Base-by-base conservation (phyloP, 345 rosid genomes). In the Camelina neglecta region DNA sequence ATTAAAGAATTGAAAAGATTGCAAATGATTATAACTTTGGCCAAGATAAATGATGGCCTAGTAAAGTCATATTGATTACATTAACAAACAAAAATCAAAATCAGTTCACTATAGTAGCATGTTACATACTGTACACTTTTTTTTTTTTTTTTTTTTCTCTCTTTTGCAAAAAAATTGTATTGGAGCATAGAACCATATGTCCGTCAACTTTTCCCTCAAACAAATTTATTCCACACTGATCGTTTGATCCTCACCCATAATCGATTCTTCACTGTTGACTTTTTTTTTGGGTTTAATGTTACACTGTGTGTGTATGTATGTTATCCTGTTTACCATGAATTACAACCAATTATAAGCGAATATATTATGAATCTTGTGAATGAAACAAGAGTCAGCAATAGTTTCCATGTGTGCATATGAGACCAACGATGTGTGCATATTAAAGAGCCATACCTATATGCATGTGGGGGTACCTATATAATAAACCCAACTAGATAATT, bases 321-420 rank as follows among this genome's bases (percentile, higher is more conserved):
- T 44, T 23, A 12, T 35, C 23, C 41, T 36, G 10, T 50, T 61
- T 39, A 41, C 68, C 62, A 67, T 20, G 72, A 60, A 26, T 51
- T 36, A 59, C 55, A 66, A 50, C 70, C 68, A 75, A 59, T 60
- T 48, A 48, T 16, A 49, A 59, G 61, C 31, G 62, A 75, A 29
- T 29, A 4, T 29, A 29, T 75, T 75, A 23, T 33, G 50, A 39
- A 53, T 69, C 41, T 44, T 69, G 65, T 62, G 65, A 44, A 54
- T 42, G 58, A 33, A 76, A 63, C 70, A 69, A 71, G 72, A 65
- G 67, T 65, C 76, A 50, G 58, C 67, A 57, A 71, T 16, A 71
- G 67, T 71, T 71, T 67, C 39, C 80, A 77, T 65, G 81, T 58
- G 62, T 56, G 56, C 76, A 38, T 76, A 62, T 69, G 44, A 69